phyloP scores from a whole-genome alignment of 2,329 filamentous ascomycete genomes.

The Onygena corvina region DNA sequence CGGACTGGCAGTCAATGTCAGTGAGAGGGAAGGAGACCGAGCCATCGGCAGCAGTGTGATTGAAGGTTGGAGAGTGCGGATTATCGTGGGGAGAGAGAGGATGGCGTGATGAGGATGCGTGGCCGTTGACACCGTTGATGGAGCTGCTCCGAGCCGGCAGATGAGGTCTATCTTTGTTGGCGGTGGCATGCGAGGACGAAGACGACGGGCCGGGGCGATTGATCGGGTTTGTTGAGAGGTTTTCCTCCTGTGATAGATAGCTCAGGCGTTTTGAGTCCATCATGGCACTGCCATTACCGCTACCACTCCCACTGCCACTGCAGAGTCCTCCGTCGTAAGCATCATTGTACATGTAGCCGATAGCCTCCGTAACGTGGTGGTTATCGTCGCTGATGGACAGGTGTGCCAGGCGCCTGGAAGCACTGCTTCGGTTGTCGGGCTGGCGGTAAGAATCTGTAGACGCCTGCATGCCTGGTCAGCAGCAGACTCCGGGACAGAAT shows the following conservation, averaged over 20 bases:
- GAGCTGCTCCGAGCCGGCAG: slow-evolving; percentile 15
- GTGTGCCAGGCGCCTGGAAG: slow-evolving; percentile 31
- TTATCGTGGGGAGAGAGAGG: slow-evolving; percentile 18
- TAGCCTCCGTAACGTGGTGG: slow-evolving; percentile 89
- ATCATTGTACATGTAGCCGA: slow-evolving; percentile 80
- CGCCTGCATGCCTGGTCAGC: background rate
- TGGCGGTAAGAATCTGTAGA: slow-evolving; percentile 3
- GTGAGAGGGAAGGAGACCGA: slow-evolving; percentile 60
- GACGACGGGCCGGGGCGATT: slow-evolving; percentile 22
- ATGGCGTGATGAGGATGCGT: slow-evolving; percentile 8
- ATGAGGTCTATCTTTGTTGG: slow-evolving; percentile 16
- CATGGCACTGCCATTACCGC: slow-evolving; percentile 21
- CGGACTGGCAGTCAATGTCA: slow-evolving; percentile 78
- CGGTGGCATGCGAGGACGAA: slow-evolving; percentile 15
- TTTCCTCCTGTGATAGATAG: slow-evolving; percentile 48
- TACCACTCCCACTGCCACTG: background rate
- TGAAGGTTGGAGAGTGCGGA: slow-evolving; percentile 41
- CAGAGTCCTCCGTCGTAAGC: slow-evolving; percentile 36
- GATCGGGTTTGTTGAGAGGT: slow-evolving; percentile 31
- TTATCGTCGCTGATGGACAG: slow-evolving; percentile 72
- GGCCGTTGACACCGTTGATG: slow-evolving; percentile 28
- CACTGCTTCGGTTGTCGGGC: background rate
- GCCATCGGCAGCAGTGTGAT: slow-evolving; percentile 43
- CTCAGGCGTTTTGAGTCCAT: slow-evolving; percentile 59
- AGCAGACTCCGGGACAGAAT: too few species aligned